Percentiles rank a stretch among this genome's conserved stretches.
Conservation (phyloP, 345 rosid genomes). For the Pistacia atlantica region DNA sequence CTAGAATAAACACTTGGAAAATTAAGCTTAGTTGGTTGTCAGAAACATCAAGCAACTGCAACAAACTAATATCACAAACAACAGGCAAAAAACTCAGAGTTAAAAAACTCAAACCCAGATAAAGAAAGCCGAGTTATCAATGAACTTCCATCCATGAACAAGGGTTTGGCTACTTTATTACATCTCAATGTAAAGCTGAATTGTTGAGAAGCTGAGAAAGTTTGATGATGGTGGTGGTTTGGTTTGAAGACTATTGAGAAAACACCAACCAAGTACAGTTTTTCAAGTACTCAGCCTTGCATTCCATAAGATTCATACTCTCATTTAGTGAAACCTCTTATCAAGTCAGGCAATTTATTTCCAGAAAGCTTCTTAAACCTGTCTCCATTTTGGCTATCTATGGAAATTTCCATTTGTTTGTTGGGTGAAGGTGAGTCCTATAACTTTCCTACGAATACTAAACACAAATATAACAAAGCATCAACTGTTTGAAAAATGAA, state of each 20-base stretch:
- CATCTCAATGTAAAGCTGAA: conserved; percentile 35
- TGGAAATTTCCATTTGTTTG: too few species aligned
- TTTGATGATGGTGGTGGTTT: conserved; percentile 41
- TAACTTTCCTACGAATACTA: too few species aligned
- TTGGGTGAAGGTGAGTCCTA: too few species aligned
- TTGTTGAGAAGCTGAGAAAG: conserved; percentile 28
- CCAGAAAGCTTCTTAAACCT: too few species aligned
- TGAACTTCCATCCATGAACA: conserved; percentile 61
- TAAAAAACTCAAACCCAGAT: conserved; percentile 37
- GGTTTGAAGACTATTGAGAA: conserved; percentile 39
- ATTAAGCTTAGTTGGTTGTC: conserved; percentile 50
- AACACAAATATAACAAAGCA: too few species aligned
- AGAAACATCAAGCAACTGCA: conserved; percentile 58
- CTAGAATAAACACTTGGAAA: conserved; percentile 42
- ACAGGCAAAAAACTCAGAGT: conserved; percentile 47
- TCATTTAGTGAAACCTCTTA: too few species aligned
- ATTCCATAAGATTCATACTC: too few species aligned
- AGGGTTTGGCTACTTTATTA: conserved; percentile 35
- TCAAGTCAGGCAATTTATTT: too few species aligned
- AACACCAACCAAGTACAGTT: conserved; percentile 8
- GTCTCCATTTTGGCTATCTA: too few species aligned
- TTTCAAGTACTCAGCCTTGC: too few species aligned
- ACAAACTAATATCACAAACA: conserved; percentile 54
- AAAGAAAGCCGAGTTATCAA: conserved; percentile 41
- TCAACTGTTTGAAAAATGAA: too few species aligned